Percentiles rank a stretch among this genome's conserved stretches.
Conservation (phyloP, 257 asterid genomes). For the Solanum appendiculatum region DNA sequence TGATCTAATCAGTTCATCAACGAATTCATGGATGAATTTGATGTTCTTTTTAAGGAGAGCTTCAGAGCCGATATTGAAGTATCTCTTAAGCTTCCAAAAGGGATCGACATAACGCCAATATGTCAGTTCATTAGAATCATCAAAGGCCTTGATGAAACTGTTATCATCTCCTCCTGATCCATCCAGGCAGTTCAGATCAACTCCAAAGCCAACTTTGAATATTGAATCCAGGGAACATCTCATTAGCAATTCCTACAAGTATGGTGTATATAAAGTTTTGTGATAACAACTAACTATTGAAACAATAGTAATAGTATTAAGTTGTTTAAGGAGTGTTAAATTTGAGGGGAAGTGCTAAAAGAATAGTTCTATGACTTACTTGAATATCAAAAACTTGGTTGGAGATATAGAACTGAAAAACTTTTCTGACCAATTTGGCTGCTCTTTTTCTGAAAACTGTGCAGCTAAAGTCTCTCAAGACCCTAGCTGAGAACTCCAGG, state of each 20-base stretch:
- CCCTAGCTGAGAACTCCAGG: conserved; percentile 63
- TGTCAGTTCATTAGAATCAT: conserved; percentile 50
- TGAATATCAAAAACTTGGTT: conserved; percentile 45
- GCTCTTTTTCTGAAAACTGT: conserved; percentile 48
- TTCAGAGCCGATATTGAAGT: conserved; percentile 45
- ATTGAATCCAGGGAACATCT: conserved; percentile 62
- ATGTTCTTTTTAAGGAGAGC: conserved; percentile 45
- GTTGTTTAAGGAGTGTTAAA: not conserved
- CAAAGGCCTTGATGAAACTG: conserved; percentile 52
- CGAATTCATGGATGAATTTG: conserved; percentile 35
- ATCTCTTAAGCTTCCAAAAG: conserved; percentile 48
- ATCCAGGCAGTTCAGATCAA: conserved; percentile 43
- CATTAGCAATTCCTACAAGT: conserved; percentile 55
- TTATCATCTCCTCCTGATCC: conserved; percentile 41
- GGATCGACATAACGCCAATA: conserved; percentile 67
- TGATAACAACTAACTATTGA: not conserved
- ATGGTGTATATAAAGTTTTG: not conserved
- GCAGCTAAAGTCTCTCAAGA: conserved; percentile 65
- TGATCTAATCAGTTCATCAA: conserved; percentile 38
- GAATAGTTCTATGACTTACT: conserved; percentile 15
- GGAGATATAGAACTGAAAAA: conserved; percentile 15
- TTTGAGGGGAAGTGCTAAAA: not conserved
- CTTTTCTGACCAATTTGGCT: conserved; percentile 27
- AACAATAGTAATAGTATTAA: not conserved
- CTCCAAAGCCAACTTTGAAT: conserved; percentile 77